phyloP scores from a whole-genome alignment of 768 basidiomycete species.

The Lactarius vividus region DNA sequence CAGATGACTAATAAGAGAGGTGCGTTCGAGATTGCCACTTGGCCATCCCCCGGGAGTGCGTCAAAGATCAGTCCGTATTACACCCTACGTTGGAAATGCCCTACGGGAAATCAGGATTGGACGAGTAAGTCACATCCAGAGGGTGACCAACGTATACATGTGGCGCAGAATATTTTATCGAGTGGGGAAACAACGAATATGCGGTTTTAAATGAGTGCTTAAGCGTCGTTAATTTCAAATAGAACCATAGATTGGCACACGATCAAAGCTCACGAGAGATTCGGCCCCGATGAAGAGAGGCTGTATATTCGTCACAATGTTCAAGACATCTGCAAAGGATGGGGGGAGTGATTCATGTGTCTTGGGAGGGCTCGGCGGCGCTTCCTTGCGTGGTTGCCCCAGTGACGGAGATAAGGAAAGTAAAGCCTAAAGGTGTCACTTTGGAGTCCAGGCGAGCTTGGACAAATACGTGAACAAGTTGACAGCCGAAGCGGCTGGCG shows the following conservation, averaged over 20 bases:
- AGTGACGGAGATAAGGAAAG: slow-evolving; percentile 4
- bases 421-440: not conserved
- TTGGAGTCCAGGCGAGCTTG: not conserved
- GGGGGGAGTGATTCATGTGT: slow-evolving; percentile 9
- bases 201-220: slow-evolving; percentile 2
- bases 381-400: slow-evolving; percentile 14
- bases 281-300: not conserved
- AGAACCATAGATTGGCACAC: slow-evolving; percentile 13
- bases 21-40: slow-evolving; percentile 11
- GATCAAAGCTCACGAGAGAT: slow-evolving; percentile 5
- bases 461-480: slow-evolving; percentile 7
- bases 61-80: slow-evolving; percentile 7
- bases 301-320: slow-evolving; percentile 5
- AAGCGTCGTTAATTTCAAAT: not conserved
- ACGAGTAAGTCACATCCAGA: slow-evolving; percentile 3
- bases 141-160: not conserved
- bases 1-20: not conserved
- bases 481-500: not conserved
- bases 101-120: slow-evolving; percentile 2
- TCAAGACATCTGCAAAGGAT: slow-evolving; percentile 8
- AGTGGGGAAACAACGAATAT: slow-evolving; percentile 11
- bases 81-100: slow-evolving; percentile 1
- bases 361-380: slow-evolving; percentile 2
- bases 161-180: slow-evolving; percentile 10
- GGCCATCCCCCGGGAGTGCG: slow-evolving; percentile 17